Evolutionary conservation across 2,329 filamentous ascomycete species (phyloP).

Genomic region (Samsoniella hepiali): DNA sequence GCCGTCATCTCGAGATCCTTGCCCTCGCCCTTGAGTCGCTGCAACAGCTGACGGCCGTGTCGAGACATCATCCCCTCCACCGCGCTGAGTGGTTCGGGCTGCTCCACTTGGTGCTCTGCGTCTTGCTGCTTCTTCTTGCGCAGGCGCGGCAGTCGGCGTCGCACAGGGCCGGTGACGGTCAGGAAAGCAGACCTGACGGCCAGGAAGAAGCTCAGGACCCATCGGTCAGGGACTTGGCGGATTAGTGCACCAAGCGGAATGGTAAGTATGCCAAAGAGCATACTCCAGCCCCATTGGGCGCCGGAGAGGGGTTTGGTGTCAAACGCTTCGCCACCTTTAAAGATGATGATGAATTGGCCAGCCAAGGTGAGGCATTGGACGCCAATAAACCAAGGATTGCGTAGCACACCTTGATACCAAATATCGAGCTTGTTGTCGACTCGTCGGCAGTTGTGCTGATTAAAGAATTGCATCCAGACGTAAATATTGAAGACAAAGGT

Average conservation of each 20-base stretch:
- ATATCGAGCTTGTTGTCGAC: conserved; percentile 83
- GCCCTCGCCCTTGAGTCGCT: conserved; percentile 20
- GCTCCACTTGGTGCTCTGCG: conserved; percentile 21
- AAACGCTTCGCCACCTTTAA: conserved; percentile 66
- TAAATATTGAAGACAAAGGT: conserved; percentile 83
- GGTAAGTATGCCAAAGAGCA: conserved; percentile 64
- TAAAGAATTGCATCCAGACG: conserved; percentile 89
- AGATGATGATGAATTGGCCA: conserved; percentile 70
- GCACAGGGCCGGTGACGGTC: conserved; percentile 24
- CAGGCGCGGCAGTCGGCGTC: conserved; percentile 23
- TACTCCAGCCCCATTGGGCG: conserved; percentile 66
- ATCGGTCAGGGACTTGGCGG: conserved; percentile 38
- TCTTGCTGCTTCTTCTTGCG: conserved; percentile 25
- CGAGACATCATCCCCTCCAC: conserved; percentile 26
- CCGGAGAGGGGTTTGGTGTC: conserved; percentile 59
- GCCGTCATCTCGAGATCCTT: conserved; percentile 23
- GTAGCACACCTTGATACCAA: conserved; percentile 67
- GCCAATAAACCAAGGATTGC: conserved; percentile 73
- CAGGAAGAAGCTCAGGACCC: conserved; percentile 30
- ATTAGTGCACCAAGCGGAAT: conserved; percentile 56
- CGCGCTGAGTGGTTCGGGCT: conserved; percentile 15
- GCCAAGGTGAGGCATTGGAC: conserved; percentile 65
- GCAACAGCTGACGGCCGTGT: conserved; percentile 16
- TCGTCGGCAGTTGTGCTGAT: conserved; percentile 74
- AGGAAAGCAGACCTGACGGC: conserved; percentile 22